phyloP scores from a whole-genome alignment of 176 grass and related monocot species.

The Avena eriantha region DNA sequence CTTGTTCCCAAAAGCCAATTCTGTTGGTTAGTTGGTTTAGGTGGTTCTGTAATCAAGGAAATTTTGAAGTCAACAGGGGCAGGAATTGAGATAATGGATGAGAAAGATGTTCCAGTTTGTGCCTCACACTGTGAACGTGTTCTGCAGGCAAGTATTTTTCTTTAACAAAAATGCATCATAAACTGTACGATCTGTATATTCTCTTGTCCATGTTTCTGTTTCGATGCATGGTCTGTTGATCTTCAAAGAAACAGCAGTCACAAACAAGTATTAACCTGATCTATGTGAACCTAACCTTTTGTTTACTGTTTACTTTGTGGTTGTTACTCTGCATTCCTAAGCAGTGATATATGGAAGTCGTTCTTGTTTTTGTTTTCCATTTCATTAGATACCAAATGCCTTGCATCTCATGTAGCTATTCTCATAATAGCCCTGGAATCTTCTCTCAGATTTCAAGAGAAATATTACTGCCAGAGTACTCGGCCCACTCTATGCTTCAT shows the following conservation, averaged over 20 bases:
- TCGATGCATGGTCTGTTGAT: neutral
- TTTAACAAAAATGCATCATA: neutral
- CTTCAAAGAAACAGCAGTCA: neutral
- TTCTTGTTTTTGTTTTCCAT: neutral
- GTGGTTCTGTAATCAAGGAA: conserved; percentile 46
- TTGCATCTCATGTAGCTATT: neutral
- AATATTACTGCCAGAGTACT: conserved; percentile 8
- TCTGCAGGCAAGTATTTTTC: conserved; percentile 51
- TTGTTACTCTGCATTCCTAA: conserved; percentile 16
- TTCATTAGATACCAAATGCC: conserved; percentile 4
- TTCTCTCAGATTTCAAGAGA: conserved; percentile 13
- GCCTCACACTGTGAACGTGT: conserved; percentile 46
- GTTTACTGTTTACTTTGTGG: neutral
- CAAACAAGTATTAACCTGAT: conserved; percentile 23
- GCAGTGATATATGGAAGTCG: neutral
- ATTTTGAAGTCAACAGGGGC: conserved; percentile 39
- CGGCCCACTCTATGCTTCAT: neutral
- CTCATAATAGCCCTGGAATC: neutral
- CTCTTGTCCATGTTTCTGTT: conserved; percentile 20
- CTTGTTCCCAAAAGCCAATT: conserved; percentile 41
- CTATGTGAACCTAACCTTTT: neutral
- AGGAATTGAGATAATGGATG: conserved; percentile 49
- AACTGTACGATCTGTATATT: conserved; percentile 7
- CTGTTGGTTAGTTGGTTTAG: conserved; percentile 40
- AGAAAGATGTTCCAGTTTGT: conserved; percentile 49